A percentile compares a stretch with the other conserved stretches of the same genome.
Conservation (phyloP, 106 monocot species). For the Dioscorea dumetorum region DNA sequence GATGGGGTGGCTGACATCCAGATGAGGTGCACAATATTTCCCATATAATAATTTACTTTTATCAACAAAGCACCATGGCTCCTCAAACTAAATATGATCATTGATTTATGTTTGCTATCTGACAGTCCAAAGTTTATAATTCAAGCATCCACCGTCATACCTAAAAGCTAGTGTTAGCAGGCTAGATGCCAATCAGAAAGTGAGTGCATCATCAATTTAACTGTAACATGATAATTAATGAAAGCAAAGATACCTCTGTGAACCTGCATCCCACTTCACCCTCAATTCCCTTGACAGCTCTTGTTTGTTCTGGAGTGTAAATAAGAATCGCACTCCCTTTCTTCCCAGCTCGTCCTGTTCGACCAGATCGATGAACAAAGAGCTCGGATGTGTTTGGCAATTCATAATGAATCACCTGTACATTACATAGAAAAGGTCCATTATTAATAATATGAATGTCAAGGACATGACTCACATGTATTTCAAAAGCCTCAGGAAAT, state of each 20-base stretch:
- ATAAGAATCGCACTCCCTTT: slow-evolving; percentile 88
- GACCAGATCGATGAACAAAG: slow-evolving; percentile 91
- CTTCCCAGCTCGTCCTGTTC: slow-evolving; percentile 96
- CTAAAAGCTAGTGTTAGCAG: no score
- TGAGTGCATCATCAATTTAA: no score
- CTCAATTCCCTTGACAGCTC: slow-evolving; percentile 70
- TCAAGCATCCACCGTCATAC: no score
- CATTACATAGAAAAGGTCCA: neutral
- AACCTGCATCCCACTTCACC: slow-evolving; percentile 77
- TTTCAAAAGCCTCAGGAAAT: no score
- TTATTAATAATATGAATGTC: neutral
- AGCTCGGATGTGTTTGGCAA: slow-evolving; percentile 79
- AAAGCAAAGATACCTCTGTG: slow-evolving; percentile 46
- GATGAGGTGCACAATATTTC: neutral
- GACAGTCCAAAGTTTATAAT: no score
- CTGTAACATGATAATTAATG: neutral
- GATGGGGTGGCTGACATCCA: no score
- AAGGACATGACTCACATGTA: neutral
- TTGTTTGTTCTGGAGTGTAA: slow-evolving; percentile 51
- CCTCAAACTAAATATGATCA: neutral
- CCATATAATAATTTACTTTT: neutral
- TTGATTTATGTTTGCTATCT: no score
- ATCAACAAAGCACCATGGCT: neutral
- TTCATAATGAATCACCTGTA: slow-evolving; percentile 91
- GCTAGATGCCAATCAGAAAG: no score